Conservation (phyloP, 2,329 filamentous ascomycete genomes). For the Monilinia polystroma region DNA sequence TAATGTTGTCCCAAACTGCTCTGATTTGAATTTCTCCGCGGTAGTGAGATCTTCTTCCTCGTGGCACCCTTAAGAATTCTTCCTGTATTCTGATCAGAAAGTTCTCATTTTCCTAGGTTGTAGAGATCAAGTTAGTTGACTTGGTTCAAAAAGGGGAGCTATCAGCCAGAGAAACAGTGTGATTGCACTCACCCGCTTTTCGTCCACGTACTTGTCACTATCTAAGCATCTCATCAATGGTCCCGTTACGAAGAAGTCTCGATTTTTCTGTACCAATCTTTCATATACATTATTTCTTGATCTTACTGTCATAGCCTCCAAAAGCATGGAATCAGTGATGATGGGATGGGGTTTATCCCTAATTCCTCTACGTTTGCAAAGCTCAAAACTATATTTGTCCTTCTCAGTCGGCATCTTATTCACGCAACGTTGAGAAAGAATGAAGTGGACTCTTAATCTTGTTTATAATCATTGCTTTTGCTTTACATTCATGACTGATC, state of each 20-base stretch:
- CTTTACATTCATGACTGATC: constrained; percentile 1
- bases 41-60: constrained; percentile 6
- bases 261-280: constrained; percentile 27
- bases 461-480: background rate
- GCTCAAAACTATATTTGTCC: constrained; percentile 11
- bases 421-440: background rate
- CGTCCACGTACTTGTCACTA: constrained; percentile 20
- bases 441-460: background rate
- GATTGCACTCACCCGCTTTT: constrained; percentile 5
- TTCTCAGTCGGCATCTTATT: constrained; percentile 7
- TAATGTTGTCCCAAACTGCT: constrained; percentile 32
- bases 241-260: constrained; percentile 26
- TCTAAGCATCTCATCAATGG: constrained; percentile 30
- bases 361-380: constrained; percentile 21
- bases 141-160: too few species aligned
- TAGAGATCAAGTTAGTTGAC: background rate
- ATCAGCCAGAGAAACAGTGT: background rate
- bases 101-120: constrained; percentile 18
- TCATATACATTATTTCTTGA: constrained; percentile 11
- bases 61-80: constrained; percentile 24
- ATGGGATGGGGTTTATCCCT: background rate
- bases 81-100: constrained; percentile 23
- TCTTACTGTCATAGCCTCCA: too few species aligned
- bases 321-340: constrained; percentile 14
- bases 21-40: constrained; percentile 26